phyloP scores from a whole-genome alignment of 192 early-diverging fungal species.

The Irineochytrium annulatum region DNA sequence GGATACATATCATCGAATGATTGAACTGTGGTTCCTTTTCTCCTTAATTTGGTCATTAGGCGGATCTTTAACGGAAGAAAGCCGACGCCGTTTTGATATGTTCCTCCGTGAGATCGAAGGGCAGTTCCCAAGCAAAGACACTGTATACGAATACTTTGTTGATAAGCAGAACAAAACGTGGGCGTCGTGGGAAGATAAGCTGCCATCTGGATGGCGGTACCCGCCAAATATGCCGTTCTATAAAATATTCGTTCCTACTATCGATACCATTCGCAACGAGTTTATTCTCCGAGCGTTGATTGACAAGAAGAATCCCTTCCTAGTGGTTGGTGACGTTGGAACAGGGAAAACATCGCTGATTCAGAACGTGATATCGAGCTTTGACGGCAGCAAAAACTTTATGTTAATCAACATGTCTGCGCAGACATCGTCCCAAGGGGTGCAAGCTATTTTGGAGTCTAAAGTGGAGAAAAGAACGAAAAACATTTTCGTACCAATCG shows the following conservation, averaged over 20 bases:
- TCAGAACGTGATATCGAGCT: slow-evolving; percentile 43
- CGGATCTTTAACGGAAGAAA: slow-evolving; percentile 50
- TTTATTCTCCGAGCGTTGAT: slow-evolving; percentile 46
- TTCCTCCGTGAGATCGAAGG: slow-evolving; percentile 58
- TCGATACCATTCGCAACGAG: slow-evolving; percentile 57
- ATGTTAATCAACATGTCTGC: slow-evolving; percentile 56
- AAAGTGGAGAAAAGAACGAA: slow-evolving; percentile 58
- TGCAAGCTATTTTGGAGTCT: slow-evolving; percentile 52
- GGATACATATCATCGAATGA: slow-evolving; percentile 46
- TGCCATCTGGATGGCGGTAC: slow-evolving; percentile 49
- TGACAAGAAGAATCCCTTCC: slow-evolving; percentile 41
- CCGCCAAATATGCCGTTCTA: slow-evolving; percentile 44
- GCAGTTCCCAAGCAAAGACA: slow-evolving; percentile 59
- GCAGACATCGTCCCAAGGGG: slow-evolving; percentile 47
- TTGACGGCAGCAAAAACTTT: slow-evolving; percentile 33
- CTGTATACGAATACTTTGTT: slow-evolving; percentile 55
- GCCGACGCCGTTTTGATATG: slow-evolving; percentile 49
- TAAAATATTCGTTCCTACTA: slow-evolving; percentile 62
- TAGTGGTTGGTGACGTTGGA: slow-evolving; percentile 55
- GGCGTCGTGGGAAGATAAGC: slow-evolving; percentile 56
- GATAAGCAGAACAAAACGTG: slow-evolving; percentile 51
- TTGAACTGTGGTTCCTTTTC: slow-evolving; percentile 58
- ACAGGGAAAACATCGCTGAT: slow-evolving; percentile 57
- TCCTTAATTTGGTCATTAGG: slow-evolving; percentile 56
- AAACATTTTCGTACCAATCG: slow-evolving; percentile 56